Base-by-base conservation (phyloP, 768 basidiomycete species). In the Hericium coralloides region DNA sequence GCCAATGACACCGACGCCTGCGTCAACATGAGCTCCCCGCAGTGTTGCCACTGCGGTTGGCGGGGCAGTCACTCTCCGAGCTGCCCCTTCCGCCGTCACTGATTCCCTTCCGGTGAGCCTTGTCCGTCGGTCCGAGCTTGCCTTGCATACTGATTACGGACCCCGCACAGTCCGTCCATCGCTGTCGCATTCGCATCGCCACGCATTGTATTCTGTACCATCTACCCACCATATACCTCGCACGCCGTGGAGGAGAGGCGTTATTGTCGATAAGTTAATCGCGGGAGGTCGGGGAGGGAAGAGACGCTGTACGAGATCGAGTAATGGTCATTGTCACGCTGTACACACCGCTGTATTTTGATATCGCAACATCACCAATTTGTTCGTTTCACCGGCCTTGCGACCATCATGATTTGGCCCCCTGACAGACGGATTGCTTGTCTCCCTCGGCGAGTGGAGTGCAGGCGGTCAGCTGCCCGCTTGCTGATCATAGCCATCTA, bases 11-110 rank as follows among this genome's bases (percentile, higher is more conserved):
- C 68, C 52, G 55, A 58, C 59, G 55, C 68, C 17, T 67, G 72
- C 37, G 63, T 74, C 55, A 71, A 80, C 72, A 70, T 73, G 63
- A 81, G 79, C 70, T 73, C 80, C 10, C 83, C 85, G 53, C 83
- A 85, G 66, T 87, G 85, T 69, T 84, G 82, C 73, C 83, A 85
- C 65, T 87, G 85, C 59, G 83, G 83, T 56, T 82, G 73, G 72
- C 82, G 85, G 64, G 83, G 83, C 41, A 60, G 71, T 8, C 75
- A 76, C 59, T 64, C 78, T 14, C 76, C 79, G 49, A 73, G 70
- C 66, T 85, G 83, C 72, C 83, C 82, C 31, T 84, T 83, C 80
- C 75, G 73, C 62, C 49, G 26, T 57, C 70, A 65, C 71, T 73
- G 72, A 63, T 65, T 57, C 43, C 48, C 56, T 58, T 48, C 22